Percentiles rank a stretch among this genome's conserved stretches.
These are phyloP conservation scores for Rhynchospora breviuscula DNA, from an alignment of 176 grass and related monocot species.

Conservation along the genomic window DNA sequence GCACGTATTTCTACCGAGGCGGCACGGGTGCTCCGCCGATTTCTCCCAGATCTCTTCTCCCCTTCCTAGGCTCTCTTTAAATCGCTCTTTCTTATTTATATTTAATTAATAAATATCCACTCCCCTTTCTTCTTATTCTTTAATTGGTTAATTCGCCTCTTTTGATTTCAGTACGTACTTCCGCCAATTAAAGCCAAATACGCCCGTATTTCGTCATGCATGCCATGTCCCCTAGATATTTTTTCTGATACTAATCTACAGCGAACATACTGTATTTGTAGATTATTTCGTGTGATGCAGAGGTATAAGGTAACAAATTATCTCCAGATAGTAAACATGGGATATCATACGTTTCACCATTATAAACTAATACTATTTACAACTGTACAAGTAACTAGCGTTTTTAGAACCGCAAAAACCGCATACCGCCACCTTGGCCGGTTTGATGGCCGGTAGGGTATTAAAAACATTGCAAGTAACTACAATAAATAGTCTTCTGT, in stretches of 20 bases:
- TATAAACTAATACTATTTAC: neutral
- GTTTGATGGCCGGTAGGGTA: too few relatives aligned
- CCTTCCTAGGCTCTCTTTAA: slow-evolving; percentile 15
- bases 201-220: neutral
- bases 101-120: neutral
- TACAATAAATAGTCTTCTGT: neutral
- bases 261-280: neutral
- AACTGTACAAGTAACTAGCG: neutral
- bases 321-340: neutral
- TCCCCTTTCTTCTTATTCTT: neutral
- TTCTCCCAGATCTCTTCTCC: slow-evolving; percentile 34
- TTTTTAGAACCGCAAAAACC: too few relatives aligned
- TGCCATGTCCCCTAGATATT: neutral
- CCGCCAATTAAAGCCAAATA: neutral
- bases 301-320: neutral
- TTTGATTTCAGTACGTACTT: neutral
- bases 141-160: neutral
- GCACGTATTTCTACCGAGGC: slow-evolving; percentile 35
- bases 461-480: too few relatives aligned
- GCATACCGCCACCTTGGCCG: too few relatives aligned
- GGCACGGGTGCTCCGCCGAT: slow-evolving; percentile 48
- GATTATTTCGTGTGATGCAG: neutral
- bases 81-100: neutral
- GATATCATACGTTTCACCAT: neutral
- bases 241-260: neutral